Conservation (phyloP, 306 rosid genomes). For the Aeschynomene evenia region DNA sequence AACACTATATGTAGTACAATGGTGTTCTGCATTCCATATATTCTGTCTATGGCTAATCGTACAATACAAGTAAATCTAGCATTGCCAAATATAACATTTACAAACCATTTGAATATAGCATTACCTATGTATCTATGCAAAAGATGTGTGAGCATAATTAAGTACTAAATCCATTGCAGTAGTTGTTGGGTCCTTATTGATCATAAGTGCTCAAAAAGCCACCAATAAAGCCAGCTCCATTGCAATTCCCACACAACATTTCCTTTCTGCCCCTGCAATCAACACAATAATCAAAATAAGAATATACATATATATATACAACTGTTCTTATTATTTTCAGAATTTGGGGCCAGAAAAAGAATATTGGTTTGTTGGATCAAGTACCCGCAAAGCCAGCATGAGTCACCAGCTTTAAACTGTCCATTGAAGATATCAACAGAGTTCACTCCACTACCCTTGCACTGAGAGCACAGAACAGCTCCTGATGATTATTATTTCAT, state of each 20-base stretch:
- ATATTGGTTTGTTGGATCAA: slow-evolving; percentile 3
- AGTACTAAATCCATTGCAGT: not conserved
- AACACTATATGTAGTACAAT: too few relatives aligned
- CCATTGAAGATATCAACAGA: slow-evolving; percentile 52
- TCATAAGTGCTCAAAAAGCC: slow-evolving; percentile 59
- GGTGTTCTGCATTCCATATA: not conserved
- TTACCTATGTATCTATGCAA: not conserved
- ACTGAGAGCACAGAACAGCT: slow-evolving; percentile 55
- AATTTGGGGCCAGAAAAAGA: too few relatives aligned
- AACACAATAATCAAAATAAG: too few relatives aligned
- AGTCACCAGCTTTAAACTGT: slow-evolving; percentile 52
- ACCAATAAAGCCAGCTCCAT: slow-evolving; percentile 57
- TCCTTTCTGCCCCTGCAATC: slow-evolving; percentile 48
- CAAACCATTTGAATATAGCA: slow-evolving; percentile 4
- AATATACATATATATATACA: too few relatives aligned
- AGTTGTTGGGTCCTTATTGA: slow-evolving; percentile 30
- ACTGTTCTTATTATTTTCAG: too few relatives aligned
- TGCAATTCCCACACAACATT: slow-evolving; percentile 58
- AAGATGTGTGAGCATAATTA: not conserved
- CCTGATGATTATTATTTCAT: slow-evolving; percentile 40
- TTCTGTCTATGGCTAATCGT: not conserved
- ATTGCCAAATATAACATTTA: not conserved
- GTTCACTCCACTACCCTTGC: slow-evolving; percentile 57
- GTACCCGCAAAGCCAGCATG: slow-evolving; percentile 64
- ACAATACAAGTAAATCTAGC: slow-evolving; percentile 11